phyloP scores from a whole-genome alignment of 2,329 filamentous ascomycete genomes.

The Alternaria panax region DNA sequence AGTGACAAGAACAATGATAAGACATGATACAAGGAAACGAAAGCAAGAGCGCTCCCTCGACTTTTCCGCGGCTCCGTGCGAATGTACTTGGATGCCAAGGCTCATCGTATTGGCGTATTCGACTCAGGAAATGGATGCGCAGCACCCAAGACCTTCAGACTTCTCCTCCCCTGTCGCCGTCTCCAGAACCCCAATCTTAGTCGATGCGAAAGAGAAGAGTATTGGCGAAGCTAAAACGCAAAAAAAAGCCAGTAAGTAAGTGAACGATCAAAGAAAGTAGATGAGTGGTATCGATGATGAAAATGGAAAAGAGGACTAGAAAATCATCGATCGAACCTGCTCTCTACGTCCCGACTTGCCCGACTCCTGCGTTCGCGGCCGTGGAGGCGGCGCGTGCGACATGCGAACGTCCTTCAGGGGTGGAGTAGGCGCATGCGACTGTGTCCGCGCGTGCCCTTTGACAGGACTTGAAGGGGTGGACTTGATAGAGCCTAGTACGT shows the following conservation, averaged over 20 bases:
- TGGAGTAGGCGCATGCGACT: slow-evolving; percentile 40
- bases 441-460: slow-evolving; percentile 44
- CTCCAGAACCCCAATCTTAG: slow-evolving; percentile 34
- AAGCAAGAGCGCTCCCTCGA: not conserved
- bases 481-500: slow-evolving; percentile 24
- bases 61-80: not conserved
- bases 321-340: slow-evolving; percentile 54
- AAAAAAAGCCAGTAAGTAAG: slow-evolving; percentile 36
- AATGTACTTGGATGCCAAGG: not conserved
- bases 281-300: slow-evolving; percentile 35
- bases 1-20: slow-evolving; percentile 15
- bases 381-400: slow-evolving; percentile 37
- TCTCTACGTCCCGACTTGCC: slow-evolving; percentile 40
- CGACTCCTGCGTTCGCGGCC: slow-evolving; percentile 40
- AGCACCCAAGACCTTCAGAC: slow-evolving; percentile 23
- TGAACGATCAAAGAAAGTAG: slow-evolving; percentile 27
- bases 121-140: slow-evolving; percentile 18
- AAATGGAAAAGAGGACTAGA: slow-evolving; percentile 35
- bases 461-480: slow-evolving; percentile 39
- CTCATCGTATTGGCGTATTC: slow-evolving; percentile 3
- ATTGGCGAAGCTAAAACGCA: slow-evolving; percentile 34
- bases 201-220: slow-evolving; percentile 24
- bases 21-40: slow-evolving; percentile 2
- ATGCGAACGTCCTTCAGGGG: slow-evolving; percentile 41
- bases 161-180: slow-evolving; percentile 14